These are phyloP conservation scores for Knufia fluminis DNA, from an alignment of 2,329 filamentous ascomycete genomes.

Conservation along the genomic window DNA sequence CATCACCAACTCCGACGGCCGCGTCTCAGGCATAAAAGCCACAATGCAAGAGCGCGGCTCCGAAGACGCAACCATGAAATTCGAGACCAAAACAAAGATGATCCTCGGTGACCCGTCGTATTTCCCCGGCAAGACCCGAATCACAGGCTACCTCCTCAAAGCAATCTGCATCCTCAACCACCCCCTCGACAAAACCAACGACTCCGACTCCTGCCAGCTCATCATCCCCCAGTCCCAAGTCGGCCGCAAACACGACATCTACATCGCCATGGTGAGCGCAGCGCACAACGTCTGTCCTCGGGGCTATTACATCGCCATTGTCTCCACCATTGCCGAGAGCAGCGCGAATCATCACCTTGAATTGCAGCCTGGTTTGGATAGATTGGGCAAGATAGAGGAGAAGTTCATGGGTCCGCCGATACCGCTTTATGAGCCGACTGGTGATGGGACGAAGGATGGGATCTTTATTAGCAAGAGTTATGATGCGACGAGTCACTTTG, in stretches of 20 bases:
- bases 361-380: slow-evolving; percentile 82
- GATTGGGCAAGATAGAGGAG: slow-evolving; percentile 88
- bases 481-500: slow-evolving; percentile 95
- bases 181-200: slow-evolving; percentile 79
- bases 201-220: slow-evolving; percentile 81
- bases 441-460: slow-evolving; percentile 74
- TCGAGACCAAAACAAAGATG: slow-evolving; percentile 91
- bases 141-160: slow-evolving; percentile 83
- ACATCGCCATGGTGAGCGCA: slow-evolving; percentile 89
- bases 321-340: slow-evolving; percentile 92
- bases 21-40: slow-evolving; percentile 92
- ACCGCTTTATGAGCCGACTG: slow-evolving; percentile 83
- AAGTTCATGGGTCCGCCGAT: slow-evolving; percentile 93
- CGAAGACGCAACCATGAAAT: slow-evolving; percentile 67
- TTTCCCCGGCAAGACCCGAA: slow-evolving; percentile 81
- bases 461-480: slow-evolving; percentile 99
- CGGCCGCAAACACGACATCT: slow-evolving; percentile 94
- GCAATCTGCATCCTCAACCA: slow-evolving; percentile 97
- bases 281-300: slow-evolving; percentile 98
- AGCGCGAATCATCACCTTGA: slow-evolving; percentile 91
- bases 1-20: slow-evolving; percentile 64
- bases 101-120: slow-evolving; percentile 95
- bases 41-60: slow-evolving; percentile 87
- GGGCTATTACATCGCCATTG: slow-evolving; percentile 97
- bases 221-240: slow-evolving; percentile 98